Conservation (phyloP, 1,139 yeast genomes). For the Geotrichum citri-aurantii region DNA sequence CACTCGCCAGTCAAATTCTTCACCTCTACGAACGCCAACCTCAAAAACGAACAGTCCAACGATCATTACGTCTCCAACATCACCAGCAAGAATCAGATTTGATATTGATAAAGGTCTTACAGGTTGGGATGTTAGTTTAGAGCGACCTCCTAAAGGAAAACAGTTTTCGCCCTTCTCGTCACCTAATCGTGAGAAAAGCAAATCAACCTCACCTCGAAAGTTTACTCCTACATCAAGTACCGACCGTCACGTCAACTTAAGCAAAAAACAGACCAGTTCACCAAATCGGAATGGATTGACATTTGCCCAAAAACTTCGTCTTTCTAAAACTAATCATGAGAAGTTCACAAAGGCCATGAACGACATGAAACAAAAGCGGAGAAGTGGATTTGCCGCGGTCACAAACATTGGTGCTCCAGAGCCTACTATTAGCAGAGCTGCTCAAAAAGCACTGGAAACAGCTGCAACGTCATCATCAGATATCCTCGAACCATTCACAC, state of each 20-base stretch:
- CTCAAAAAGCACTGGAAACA: conserved; percentile 29
- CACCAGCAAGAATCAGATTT: conserved; percentile 15
- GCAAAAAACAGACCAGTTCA: neutral
- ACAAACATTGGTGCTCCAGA: conserved; percentile 4
- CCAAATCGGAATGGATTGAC: neutral
- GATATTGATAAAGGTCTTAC: conserved; percentile 17
- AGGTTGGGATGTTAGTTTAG: conserved; percentile 18
- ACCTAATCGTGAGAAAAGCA: neutral
- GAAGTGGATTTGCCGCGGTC: conserved; percentile 9
- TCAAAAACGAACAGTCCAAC: neutral
- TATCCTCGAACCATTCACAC: conserved; percentile 24
- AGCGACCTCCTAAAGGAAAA: conserved; percentile 14
- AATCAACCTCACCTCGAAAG: neutral
- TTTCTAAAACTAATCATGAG: conserved; percentile 2
- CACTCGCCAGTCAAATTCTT: neutral
- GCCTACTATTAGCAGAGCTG: conserved; percentile 1
- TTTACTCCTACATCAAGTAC: neutral
- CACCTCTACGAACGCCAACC: neutral
- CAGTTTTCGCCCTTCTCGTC: conserved; percentile 10
- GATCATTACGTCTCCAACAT: conserved; percentile 5
- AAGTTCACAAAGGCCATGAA: neutral
- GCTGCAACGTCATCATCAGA: conserved; percentile 30
- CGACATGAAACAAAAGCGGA: conserved; percentile 7
- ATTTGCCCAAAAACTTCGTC: conserved; percentile 11
- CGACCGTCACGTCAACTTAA: neutral